Evolutionary conservation across 164 flowering plant species (phyloP).

Genomic region (Piper betle): DNA sequence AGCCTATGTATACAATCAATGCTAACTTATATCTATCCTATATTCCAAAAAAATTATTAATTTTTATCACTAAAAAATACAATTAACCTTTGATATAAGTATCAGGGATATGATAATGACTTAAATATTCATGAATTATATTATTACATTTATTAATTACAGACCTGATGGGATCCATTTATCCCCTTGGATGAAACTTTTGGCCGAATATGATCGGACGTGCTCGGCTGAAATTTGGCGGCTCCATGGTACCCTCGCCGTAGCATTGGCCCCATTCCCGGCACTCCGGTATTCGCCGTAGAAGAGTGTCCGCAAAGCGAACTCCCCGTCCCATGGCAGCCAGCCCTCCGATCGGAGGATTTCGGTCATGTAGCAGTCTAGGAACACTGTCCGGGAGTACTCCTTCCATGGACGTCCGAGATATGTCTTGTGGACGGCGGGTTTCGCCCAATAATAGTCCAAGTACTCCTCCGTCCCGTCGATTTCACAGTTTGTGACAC

Average conservation of each 20-base stretch:
- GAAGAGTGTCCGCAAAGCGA: conserved; percentile 53
- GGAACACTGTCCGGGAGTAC: conserved; percentile 66
- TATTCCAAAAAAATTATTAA: too few relatives aligned
- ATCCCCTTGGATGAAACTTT: conserved; percentile 70
- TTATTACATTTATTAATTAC: too few relatives aligned
- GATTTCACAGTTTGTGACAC: too few relatives aligned
- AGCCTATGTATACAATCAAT: too few relatives aligned
- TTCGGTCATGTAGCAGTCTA: conserved; percentile 31
- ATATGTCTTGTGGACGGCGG: conserved; percentile 48
- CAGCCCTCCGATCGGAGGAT: conserved; percentile 51
- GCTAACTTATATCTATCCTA: too few relatives aligned
- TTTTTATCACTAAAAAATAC: too few relatives aligned
- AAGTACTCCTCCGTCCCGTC: too few relatives aligned
- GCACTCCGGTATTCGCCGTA: conserved; percentile 64
- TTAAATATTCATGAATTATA: too few relatives aligned
- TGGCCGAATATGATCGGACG: conserved; percentile 37
- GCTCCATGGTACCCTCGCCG: conserved; percentile 67
- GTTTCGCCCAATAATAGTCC: too few relatives aligned
- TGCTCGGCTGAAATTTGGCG: conserved; percentile 52
- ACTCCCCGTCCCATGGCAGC: conserved; percentile 68
- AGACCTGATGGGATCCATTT: conserved; percentile 67
- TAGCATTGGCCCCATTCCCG: conserved; percentile 38
- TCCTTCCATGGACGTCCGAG: conserved; percentile 95
- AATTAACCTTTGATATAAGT: too few relatives aligned
- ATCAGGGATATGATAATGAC: too few relatives aligned